Conservation (phyloP, 148 eudicot genomes). For the Nyssa sinensis region DNA sequence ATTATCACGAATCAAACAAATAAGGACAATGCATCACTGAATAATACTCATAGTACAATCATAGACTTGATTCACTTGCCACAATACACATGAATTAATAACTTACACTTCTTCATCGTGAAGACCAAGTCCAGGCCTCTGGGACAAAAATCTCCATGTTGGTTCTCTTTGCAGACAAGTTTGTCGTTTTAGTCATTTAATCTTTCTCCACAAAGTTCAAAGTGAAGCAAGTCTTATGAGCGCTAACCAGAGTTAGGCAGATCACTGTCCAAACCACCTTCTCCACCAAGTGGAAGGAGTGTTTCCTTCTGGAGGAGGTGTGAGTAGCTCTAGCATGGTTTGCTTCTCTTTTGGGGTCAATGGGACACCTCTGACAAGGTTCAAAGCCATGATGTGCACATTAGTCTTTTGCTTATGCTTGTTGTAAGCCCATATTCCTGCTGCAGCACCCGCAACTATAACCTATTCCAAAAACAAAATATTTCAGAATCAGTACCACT, state of each 20-base stretch:
- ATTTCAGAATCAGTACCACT: not conserved
- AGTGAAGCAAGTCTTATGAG: not conserved
- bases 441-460: slow-evolving; percentile 78
- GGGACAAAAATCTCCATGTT: not conserved
- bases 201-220: not conserved
- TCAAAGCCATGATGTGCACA: slow-evolving; percentile 88
- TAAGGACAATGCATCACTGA: not conserved
- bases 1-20: no score
- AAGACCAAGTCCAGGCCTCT: not conserved
- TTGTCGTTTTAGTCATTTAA: not conserved
- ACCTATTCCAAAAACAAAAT: slow-evolving; percentile 43
- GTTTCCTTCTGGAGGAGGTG: slow-evolving; percentile 60
- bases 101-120: not conserved
- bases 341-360: slow-evolving; percentile 83
- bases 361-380: slow-evolving; percentile 83
- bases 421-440: slow-evolving; percentile 80
- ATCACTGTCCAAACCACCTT: slow-evolving; percentile 36
- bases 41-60: not conserved
- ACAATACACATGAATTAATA: not conserved
- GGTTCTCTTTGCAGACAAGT: not conserved
- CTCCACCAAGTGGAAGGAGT: slow-evolving; percentile 60
- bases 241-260: not conserved
- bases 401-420: slow-evolving; percentile 81
- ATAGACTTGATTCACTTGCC: not conserved
- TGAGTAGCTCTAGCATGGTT: slow-evolving; percentile 84